These are phyloP conservation scores for Dendrobium chrysotoxum DNA, from an alignment of 106 monocot genomes.

Conservation along the genomic window DNA sequence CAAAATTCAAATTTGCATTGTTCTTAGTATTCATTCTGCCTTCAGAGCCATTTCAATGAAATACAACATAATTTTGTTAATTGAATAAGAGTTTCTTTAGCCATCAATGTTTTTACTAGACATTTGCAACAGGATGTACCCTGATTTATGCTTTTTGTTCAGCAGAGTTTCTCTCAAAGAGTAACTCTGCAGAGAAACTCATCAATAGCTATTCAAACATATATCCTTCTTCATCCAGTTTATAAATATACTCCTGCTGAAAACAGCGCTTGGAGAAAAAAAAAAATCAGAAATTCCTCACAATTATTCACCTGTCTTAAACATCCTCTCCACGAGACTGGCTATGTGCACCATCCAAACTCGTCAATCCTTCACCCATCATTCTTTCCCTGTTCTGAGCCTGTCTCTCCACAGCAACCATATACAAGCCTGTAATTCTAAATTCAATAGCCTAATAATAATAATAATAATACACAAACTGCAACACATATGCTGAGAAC, in stretches of 20 bases:
- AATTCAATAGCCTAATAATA: background rate
- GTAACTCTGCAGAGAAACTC: background rate
- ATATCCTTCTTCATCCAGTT: background rate
- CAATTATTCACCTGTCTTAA: slow-evolving; percentile 18
- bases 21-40: background rate
- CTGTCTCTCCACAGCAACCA: slow-evolving; percentile 62
- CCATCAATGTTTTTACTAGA: background rate
- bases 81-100: background rate
- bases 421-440: slow-evolving; percentile 35
- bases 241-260: background rate
- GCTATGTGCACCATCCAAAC: slow-evolving; percentile 17
- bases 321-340: slow-evolving; percentile 24
- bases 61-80: background rate
- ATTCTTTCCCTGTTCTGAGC: slow-evolving; percentile 51
- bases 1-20: background rate
- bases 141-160: background rate
- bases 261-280: background rate
- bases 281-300: background rate
- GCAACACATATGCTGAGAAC: background rate
- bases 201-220: background rate
- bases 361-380: slow-evolving; percentile 32
- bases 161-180: background rate
- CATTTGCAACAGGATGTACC: background rate
- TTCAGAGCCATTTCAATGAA: background rate
- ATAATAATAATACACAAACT: background rate